Evolutionary conservation across 257 asterid genomes (phyloP), one percentile per base, ranked within the genome.

Genomic region (Nicotiana knightiana): DNA sequence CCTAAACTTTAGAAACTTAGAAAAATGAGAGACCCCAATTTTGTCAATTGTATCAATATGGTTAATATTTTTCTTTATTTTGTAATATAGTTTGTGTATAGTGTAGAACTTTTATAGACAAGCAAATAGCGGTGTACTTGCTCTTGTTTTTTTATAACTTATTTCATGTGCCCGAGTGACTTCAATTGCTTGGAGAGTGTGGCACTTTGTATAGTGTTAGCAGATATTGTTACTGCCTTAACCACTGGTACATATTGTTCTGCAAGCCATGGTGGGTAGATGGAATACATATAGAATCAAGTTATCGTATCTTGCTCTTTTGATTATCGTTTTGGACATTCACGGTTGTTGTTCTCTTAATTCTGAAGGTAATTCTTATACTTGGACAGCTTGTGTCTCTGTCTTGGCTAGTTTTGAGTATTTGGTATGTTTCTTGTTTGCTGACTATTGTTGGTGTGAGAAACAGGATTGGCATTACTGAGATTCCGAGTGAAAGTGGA

Each of bases 381-480:
- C 58, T 39, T 68, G 57, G 53, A n/a, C 11, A 68, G 9, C 13
- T 54, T 61, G 80, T 61, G 48, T 21, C 59, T 32, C 51, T 51
- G 15, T 21, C 37, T 26, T 57, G 62, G 17, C 71, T n/a, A 26
- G 68, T 7, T 18, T 82, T 46, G 7, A 63, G 9, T 58, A 33
- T 30, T 81, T 4, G 28, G 66, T 35, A 9, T n/a, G 21, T 70
- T 73, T 18, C 7, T 53, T 53, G n/a, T 63, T 67, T 68, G 9
- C 13, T 51, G 30, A 73, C 59, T 70, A 17, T 81, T 84, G 82
- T 79, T 82, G 83, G 61, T 89, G 67, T 16, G 48, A n/a, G 61
- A 32, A 81, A 64, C 87, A 96, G 99, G 99, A 87, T 79, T 88
- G 39, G 90, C 93, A 21, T 82, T 96, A 88, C 84, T 93, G 87